Base-by-base conservation (phyloP, 768 basidiomycete species). In the Lactarius evosmus region DNA sequence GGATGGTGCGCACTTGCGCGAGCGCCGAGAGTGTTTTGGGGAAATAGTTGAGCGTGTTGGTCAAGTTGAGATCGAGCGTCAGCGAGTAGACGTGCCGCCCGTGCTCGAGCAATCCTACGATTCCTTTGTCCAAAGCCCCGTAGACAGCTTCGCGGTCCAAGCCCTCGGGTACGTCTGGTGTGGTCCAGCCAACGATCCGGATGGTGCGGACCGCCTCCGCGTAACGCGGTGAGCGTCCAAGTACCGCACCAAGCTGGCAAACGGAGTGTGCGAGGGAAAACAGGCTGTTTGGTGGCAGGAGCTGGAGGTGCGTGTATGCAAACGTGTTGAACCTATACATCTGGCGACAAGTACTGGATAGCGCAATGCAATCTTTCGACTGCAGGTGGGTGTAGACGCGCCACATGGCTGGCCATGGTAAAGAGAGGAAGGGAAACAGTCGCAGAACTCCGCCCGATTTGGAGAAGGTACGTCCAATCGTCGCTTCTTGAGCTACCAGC, bases 241-340 rank as follows among this genome's bases (percentile, higher is more conserved):
- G 53, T 22, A 50, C 44, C 33, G 30, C 36, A 36, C 22, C 29
- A 27, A 64, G 63, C 36, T 16, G n/a, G 30, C 30, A 40, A 11
- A 64, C 3, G 33, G 63, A 40, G 30, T 44, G 36, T 22, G 63
- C 16, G 53, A 64, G 58, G 53, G 58, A 55, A 46, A 40, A 60
- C 17, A 64, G 63, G 22, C 17, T 55, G 46, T 60, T 64, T 4
- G 63, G 63, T 5, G 58, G 63, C 29, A 56, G 34, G 63, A 64
- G 49, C 36, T 50, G 53, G 30, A 64, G 41, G 58, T 64, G 63
- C 4, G 53, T 60, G 63, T 64, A 64, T 8, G 63, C 29, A 8
- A 64, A 33, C 4, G 46, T 40, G 53, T 60, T 64, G 46, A 60
- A 41, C 22, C 32, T 16, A 30, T 64, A 64, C 63, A 64, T 64